These are phyloP conservation scores for Phaeoacremonium minimum DNA, from an alignment of 2,329 filamentous ascomycete species.

Conservation along the genomic window DNA sequence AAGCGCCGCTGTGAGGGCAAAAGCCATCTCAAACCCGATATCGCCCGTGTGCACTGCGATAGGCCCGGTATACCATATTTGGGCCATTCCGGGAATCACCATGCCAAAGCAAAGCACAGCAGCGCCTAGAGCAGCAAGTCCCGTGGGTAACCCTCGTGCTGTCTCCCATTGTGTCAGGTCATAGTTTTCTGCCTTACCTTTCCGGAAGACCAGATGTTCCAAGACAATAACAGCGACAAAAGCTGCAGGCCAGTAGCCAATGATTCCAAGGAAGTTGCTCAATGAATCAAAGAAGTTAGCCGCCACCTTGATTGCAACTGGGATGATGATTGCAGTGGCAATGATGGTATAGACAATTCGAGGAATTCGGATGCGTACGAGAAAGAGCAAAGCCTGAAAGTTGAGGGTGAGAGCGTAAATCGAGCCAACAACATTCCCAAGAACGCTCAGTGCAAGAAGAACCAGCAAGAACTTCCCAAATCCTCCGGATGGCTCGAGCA, in stretches of 20 bases:
- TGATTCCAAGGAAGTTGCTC: constrained; percentile 50
- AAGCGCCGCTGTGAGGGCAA: constrained; percentile 40
- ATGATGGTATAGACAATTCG: constrained; percentile 53
- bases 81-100: constrained; percentile 54
- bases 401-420: constrained; percentile 28
- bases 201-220: constrained; percentile 45
- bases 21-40: constrained; percentile 61
- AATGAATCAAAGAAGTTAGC: constrained; percentile 52
- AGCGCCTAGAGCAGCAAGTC: constrained; percentile 39
- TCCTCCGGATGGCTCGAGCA: constrained; percentile 36
- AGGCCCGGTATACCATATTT: constrained; percentile 57
- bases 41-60: constrained; percentile 57
- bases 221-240: constrained; percentile 44
- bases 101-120: constrained; percentile 39
- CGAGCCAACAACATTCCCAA: constrained; percentile 36
- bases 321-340: constrained; percentile 54
- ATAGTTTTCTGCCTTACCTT: constrained; percentile 35
- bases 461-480: constrained; percentile 43
- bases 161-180: constrained; percentile 43
- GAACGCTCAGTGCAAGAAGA: constrained; percentile 33
- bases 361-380: constrained; percentile 48
- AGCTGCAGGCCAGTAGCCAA: constrained; percentile 53
- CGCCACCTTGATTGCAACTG: constrained; percentile 50
- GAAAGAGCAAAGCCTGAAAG: constrained; percentile 50
- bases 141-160: constrained; percentile 35